A percentile compares a stretch with the other conserved stretches of the same genome.
Evolutionary conservation across 768 basidiomycete genomes (phyloP).

Genomic region (Lactifluus piperatus): DNA sequence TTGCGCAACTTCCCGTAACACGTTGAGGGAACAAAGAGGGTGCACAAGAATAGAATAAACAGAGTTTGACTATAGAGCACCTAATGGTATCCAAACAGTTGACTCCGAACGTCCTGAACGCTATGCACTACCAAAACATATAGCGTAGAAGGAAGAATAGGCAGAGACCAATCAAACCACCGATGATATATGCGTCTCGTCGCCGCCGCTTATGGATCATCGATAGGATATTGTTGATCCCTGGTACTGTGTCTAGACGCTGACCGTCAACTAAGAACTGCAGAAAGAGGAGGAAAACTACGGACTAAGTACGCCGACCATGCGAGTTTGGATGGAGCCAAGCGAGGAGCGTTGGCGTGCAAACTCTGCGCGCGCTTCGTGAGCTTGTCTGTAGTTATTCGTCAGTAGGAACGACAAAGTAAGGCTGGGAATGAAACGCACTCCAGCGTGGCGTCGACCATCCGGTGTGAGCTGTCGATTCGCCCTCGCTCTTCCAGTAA

Average conservation of each 20-base stretch:
- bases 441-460: constrained; percentile 91
- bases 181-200: constrained; percentile 84
- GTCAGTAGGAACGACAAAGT: neutral
- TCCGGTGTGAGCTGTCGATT: constrained; percentile 88
- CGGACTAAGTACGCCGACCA: constrained; percentile 72
- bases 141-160: constrained; percentile 53
- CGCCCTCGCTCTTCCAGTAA: constrained; percentile 79
- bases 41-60: neutral
- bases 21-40: neutral
- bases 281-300: neutral
- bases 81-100: constrained; percentile 9
- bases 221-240: constrained; percentile 78
- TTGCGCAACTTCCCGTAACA: neutral
- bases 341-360: constrained; percentile 69
- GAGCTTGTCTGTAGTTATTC: constrained; percentile 67
- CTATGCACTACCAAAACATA: constrained; percentile 24
- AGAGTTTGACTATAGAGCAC: neutral
- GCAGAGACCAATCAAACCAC: constrained; percentile 80
- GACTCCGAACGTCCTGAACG: neutral
- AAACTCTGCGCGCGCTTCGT: constrained; percentile 94
- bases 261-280: neutral
- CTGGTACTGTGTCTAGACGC: constrained; percentile 74
- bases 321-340: constrained; percentile 72
- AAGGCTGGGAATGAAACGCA: constrained; percentile 32
- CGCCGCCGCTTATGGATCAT: constrained; percentile 92